Conservation (phyloP, 2,329 filamentous ascomycete species). For the Alternaria novae-zelandiae region DNA sequence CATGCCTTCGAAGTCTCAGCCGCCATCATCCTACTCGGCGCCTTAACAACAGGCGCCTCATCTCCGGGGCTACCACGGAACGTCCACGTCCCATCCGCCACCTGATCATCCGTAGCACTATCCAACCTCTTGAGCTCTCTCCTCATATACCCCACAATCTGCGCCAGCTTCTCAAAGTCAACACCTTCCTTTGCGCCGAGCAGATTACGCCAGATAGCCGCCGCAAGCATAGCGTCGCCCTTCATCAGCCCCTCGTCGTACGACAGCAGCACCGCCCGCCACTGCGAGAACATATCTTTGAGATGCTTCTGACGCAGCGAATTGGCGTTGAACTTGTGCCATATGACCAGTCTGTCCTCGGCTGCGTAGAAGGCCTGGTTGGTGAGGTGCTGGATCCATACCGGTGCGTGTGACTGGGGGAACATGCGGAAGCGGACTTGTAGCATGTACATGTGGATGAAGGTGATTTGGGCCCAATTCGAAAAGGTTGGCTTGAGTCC, state of each 20-base stretch:
- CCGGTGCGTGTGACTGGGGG: slow-evolving; percentile 69
- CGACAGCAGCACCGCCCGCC: slow-evolving; percentile 83
- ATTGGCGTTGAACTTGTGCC: slow-evolving; percentile 70
- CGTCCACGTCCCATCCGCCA: slow-evolving; percentile 56
- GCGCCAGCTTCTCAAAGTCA: slow-evolving; percentile 65
- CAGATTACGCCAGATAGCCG: slow-evolving; percentile 91
- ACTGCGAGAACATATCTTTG: slow-evolving; percentile 92
- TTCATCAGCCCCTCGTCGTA: slow-evolving; percentile 83
- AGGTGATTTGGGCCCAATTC: slow-evolving; percentile 94
- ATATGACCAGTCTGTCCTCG: slow-evolving; percentile 81
- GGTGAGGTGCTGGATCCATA: slow-evolving; percentile 87
- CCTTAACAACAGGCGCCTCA: slow-evolving; percentile 35
- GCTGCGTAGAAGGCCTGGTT: slow-evolving; percentile 95
- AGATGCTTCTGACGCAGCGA: slow-evolving; percentile 66
- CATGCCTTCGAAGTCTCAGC: slow-evolving; percentile 20
- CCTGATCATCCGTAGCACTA: slow-evolving; percentile 58
- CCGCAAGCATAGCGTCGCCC: slow-evolving; percentile 77
- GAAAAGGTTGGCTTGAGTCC: slow-evolving; percentile 85
- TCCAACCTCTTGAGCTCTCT: slow-evolving; percentile 63
- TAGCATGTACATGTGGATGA: slow-evolving; percentile 94
- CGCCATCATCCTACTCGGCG: slow-evolving; percentile 31
- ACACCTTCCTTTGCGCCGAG: slow-evolving; percentile 75
- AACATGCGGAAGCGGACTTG: slow-evolving; percentile 83
- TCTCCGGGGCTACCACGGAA: slow-evolving; percentile 57
- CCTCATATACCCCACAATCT: slow-evolving; percentile 69